These are phyloP conservation scores for Suillus plorans DNA, from an alignment of 768 basidiomycete species.

Conservation along the genomic window DNA sequence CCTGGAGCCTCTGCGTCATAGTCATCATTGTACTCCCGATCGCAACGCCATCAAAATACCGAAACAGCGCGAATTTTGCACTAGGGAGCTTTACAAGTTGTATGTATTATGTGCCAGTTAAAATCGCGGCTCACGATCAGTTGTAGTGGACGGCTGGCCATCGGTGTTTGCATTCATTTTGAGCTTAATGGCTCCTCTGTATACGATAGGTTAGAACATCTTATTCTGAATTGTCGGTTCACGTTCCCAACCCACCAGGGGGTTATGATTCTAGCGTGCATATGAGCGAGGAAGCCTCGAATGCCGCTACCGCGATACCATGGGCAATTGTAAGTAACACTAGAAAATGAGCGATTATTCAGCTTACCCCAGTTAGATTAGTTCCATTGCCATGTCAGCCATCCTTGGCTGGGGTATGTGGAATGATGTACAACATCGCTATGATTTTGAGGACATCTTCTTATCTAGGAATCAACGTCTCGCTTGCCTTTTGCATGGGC, in stretches of 20 bases:
- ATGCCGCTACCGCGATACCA: conserved; percentile 62
- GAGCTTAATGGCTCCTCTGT: conserved; percentile 35
- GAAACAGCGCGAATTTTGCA: conserved; percentile 38
- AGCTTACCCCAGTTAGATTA: conserved; percentile 39
- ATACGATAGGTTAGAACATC: conserved; percentile 32
- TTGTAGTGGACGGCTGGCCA: conserved; percentile 38
- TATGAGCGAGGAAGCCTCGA: conserved; percentile 70
- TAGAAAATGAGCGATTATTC: not conserved
- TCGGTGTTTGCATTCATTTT: conserved; percentile 47
- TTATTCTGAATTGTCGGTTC: not conserved
- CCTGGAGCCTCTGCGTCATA: conserved; percentile 12
- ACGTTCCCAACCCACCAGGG: conserved; percentile 38
- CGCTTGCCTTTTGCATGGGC: not conserved
- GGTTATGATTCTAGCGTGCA: conserved; percentile 57
- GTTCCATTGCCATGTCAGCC: conserved; percentile 53
- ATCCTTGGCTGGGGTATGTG: conserved; percentile 45
- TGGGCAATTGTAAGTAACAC: conserved; percentile 53
- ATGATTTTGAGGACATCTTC: not conserved
- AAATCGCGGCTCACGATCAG: not conserved
- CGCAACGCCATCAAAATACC: conserved; percentile 34
- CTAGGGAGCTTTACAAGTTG: conserved; percentile 36
- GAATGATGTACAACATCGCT: not conserved
- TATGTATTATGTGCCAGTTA: conserved; percentile 10
- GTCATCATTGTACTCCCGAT: conserved; percentile 41
- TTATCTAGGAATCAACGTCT: not conserved